phyloP scores from a whole-genome alignment of 2,329 filamentous ascomycete genomes.

The Venturia pyrina region DNA sequence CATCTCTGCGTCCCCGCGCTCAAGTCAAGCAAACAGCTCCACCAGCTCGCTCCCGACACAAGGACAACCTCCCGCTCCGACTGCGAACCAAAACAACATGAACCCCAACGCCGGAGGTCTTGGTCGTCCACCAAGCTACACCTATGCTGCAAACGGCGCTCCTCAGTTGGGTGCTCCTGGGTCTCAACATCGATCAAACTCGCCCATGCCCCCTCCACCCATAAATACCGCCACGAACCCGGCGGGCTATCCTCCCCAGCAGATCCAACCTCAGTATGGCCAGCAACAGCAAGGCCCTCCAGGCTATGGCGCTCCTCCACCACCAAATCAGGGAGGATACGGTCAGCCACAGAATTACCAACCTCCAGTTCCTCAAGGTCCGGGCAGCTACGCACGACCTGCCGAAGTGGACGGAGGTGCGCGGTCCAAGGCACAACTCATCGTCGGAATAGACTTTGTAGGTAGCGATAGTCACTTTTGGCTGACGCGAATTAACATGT shows the following conservation, averaged over 20 bases:
- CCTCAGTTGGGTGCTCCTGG: constrained; percentile 26
- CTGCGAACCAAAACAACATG: constrained; percentile 27
- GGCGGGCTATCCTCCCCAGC: constrained; percentile 40
- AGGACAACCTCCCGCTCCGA: neutral
- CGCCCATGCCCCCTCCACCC: constrained; percentile 43
- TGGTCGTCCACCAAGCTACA: constrained; percentile 55
- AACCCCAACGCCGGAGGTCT: constrained; percentile 39
- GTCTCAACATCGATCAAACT: constrained; percentile 37
- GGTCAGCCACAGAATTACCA: constrained; percentile 23
- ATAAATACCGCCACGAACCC: constrained; percentile 42
- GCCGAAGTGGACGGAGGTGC: constrained; percentile 77
- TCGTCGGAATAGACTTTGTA: constrained; percentile 98
- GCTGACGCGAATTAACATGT: neutral
- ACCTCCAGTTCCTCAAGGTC: constrained; percentile 16
- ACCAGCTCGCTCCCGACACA: constrained; percentile 12
- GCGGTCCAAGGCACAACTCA: constrained; percentile 89
- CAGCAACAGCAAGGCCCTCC: constrained; percentile 26
- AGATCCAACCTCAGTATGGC: constrained; percentile 19
- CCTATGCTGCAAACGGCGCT: constrained; percentile 36
- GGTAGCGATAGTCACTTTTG: constrained; percentile 23
- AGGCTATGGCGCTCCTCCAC: constrained; percentile 25
- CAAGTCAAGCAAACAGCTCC: constrained; percentile 10
- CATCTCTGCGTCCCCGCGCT: constrained; percentile 8
- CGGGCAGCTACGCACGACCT: constrained; percentile 23
- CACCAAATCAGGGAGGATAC: constrained; percentile 23